Evolutionary conservation across 495 filamentous ascomycete genomes (phyloP).

Genomic region (Articulospora tetracladia): DNA sequence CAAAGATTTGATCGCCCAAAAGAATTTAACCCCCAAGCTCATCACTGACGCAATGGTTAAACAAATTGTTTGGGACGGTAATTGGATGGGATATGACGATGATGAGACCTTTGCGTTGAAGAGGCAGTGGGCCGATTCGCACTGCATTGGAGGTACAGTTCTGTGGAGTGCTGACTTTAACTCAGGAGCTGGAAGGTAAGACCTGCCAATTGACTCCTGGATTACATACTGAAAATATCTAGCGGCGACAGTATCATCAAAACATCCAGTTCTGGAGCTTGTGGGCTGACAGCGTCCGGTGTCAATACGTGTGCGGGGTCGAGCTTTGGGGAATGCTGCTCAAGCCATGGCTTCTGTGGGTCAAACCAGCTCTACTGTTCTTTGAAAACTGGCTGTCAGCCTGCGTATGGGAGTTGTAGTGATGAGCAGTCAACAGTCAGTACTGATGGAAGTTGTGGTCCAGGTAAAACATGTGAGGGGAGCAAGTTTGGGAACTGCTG

Average conservation of each 20-base stretch:
- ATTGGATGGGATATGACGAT: constrained; percentile 33
- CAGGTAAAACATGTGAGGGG: neutral
- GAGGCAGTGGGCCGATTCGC: constrained; percentile 25
- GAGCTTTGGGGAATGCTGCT: constrained; percentile 5
- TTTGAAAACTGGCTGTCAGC: constrained; percentile 1
- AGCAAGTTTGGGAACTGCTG: constrained; percentile 4
- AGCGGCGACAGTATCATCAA: neutral
- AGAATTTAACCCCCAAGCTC: constrained; percentile 21
- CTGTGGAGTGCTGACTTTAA: constrained; percentile 18
- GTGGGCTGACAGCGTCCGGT: neutral
- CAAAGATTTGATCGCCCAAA: constrained; percentile 13
- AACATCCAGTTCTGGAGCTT: constrained; percentile 1
- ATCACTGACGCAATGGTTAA: constrained; percentile 24
- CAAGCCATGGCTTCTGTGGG: constrained; percentile 7
- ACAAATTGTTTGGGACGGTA: constrained; percentile 27
- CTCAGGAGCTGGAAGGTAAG: constrained; percentile 13
- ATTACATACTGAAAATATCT: neutral
- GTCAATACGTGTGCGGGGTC: neutral
- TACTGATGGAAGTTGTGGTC: constrained; percentile 6
- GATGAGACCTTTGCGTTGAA: constrained; percentile 25
- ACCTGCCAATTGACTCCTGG: neutral
- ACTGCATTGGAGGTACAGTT: constrained; percentile 29
- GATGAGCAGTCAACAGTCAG: neutral
- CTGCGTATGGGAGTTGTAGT: constrained; percentile 4
- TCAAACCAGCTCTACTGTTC: neutral